Conservation (phyloP, 129 eudicot species). For the Ambrosia artemisiifolia region DNA sequence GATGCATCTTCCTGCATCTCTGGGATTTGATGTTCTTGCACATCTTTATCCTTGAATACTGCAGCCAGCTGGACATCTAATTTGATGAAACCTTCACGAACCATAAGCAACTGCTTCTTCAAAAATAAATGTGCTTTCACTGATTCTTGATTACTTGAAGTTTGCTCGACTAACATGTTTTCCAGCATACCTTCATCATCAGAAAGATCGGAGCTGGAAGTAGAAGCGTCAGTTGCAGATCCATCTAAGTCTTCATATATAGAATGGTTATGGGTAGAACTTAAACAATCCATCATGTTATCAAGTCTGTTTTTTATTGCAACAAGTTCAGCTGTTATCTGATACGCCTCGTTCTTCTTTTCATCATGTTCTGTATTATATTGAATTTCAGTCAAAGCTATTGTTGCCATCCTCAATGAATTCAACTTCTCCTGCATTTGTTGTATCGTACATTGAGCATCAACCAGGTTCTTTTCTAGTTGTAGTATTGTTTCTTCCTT, state of each 20-base stretch:
- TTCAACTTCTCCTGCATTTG: slow-evolving; percentile 63
- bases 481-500: slow-evolving; percentile 57
- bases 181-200: slow-evolving; percentile 30
- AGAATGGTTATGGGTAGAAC: slow-evolving; percentile 20
- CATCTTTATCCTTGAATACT: slow-evolving; percentile 27
- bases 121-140: slow-evolving; percentile 26
- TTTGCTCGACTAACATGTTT: slow-evolving; percentile 18
- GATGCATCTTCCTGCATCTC: slow-evolving; percentile 34
- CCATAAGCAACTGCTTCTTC: slow-evolving; percentile 39
- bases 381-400: slow-evolving; percentile 69
- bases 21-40: slow-evolving; percentile 9
- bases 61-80: slow-evolving; percentile 44
- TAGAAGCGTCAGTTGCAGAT: slow-evolving; percentile 38
- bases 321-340: slow-evolving; percentile 46
- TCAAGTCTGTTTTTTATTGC: slow-evolving; percentile 40
- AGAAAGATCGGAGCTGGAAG: slow-evolving; percentile 43
- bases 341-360: slow-evolving; percentile 32
- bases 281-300: slow-evolving; percentile 28
- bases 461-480: slow-evolving; percentile 65
- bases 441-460: slow-evolving; percentile 49
- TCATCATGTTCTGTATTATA: slow-evolving; percentile 34
- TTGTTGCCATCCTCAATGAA: slow-evolving; percentile 64
- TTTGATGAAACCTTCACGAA: slow-evolving; percentile 40
- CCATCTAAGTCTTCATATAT: slow-evolving; percentile 37
- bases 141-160: slow-evolving; percentile 28